phyloP scores from a whole-genome alignment of 2,329 filamentous ascomycete genomes.

The Neocatenulostroma microsporum region DNA sequence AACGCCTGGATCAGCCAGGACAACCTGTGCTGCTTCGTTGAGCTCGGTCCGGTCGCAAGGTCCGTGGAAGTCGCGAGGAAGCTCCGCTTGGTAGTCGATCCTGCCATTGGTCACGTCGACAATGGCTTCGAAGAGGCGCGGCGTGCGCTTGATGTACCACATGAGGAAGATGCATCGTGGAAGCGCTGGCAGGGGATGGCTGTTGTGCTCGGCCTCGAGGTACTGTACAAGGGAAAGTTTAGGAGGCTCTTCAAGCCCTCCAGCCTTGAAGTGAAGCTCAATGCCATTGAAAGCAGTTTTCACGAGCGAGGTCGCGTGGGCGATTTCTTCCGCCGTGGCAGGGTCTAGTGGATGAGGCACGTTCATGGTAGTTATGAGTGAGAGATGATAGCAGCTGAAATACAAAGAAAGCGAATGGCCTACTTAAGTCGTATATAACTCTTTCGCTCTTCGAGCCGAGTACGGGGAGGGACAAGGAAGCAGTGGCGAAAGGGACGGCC shows the following conservation, averaged over 20 bases:
- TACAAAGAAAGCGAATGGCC: no score
- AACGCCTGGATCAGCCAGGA: constrained; percentile 49
- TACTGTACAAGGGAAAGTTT: constrained; percentile 28
- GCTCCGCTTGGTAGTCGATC: constrained; percentile 51
- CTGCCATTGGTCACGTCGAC: constrained; percentile 46
- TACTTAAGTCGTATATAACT: no score
- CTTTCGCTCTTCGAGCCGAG: no score
- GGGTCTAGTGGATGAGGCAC: constrained; percentile 57
- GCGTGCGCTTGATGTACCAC: constrained; percentile 53
- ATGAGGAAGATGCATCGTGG: constrained; percentile 45
- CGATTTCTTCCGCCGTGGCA: constrained; percentile 51
- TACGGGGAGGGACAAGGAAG: no score
- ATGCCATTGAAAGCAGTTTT: no score
- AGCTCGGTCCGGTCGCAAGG: constrained; percentile 54
- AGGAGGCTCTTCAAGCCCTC: constrained; percentile 39
- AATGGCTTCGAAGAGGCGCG: constrained; percentile 45
- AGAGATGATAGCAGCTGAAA: no score
- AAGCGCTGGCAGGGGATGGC: constrained; percentile 37
- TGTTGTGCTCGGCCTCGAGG: constrained; percentile 25
- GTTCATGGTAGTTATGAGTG: no score
- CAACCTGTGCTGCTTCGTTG: constrained; percentile 49
- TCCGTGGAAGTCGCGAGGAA: constrained; percentile 51
- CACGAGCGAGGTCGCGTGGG: constrained; percentile 43
- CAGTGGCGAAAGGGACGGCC: no score
- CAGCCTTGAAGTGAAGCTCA: constrained; percentile 58